Conservation (phyloP, 2,329 filamentous ascomycete species). For the Madurella mycetomatis region DNA sequence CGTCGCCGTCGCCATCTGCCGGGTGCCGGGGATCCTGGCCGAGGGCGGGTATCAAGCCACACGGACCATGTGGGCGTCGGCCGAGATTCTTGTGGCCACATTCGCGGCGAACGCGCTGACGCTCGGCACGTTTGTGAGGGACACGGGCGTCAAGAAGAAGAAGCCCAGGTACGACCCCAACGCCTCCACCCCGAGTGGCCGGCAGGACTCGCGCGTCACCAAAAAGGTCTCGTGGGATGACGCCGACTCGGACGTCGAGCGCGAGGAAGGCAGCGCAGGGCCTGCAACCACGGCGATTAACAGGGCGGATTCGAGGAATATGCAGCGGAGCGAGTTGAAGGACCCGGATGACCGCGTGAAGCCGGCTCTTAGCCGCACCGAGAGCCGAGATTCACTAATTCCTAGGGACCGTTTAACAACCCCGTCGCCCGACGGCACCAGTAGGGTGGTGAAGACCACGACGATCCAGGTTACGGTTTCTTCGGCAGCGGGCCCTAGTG, state of each 20-base stretch:
- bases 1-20: constrained; percentile 72
- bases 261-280: not conserved
- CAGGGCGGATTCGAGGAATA: too few species aligned
- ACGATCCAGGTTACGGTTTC: constrained; percentile 23
- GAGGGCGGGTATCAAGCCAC: constrained; percentile 74
- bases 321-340: not conserved
- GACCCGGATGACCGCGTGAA: not conserved
- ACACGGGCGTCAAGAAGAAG: constrained; percentile 82
- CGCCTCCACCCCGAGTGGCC: too few species aligned
- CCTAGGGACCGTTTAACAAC: constrained; percentile 9
- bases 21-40: constrained; percentile 69
- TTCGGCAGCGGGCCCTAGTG: not conserved
- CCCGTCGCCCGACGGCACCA: not conserved
- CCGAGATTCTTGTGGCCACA: constrained; percentile 84
- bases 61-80: constrained; percentile 80
- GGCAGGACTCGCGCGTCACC: too few species aligned
- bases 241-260: constrained; percentile 2
- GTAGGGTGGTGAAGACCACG: constrained; percentile 23
- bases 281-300: too few species aligned
- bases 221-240: constrained; percentile 6
- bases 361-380: constrained; percentile 2
- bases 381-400: constrained; percentile 25
- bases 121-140: constrained; percentile 85
- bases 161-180: constrained; percentile 66
- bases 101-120: constrained; percentile 83